Conservation (phyloP, 306 rosid genomes). For the Pueraria montana region DNA sequence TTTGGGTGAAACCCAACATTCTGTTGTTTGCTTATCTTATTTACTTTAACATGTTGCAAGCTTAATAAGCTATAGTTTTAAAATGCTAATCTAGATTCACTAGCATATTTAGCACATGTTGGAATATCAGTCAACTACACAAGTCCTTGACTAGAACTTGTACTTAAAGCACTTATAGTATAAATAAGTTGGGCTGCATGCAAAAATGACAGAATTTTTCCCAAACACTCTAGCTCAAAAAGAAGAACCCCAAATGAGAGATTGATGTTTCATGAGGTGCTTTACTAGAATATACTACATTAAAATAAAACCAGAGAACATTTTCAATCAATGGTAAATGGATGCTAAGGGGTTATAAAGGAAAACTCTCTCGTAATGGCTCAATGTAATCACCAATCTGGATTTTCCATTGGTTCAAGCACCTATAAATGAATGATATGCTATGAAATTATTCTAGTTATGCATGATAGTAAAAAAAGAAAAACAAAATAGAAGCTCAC, state of each 20-base stretch:
- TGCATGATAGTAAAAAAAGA: background rate
- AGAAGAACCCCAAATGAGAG: background rate
- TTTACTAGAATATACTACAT: background rate
- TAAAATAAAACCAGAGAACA: conserved; percentile 28
- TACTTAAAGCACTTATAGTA: background rate
- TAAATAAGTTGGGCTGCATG: conserved; percentile 13
- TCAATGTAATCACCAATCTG: background rate
- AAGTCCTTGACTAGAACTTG: background rate
- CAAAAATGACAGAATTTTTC: conserved; percentile 1
- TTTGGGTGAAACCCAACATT: conserved; percentile 4
- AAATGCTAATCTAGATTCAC: conserved; percentile 5
- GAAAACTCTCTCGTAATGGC: conserved; percentile 3
- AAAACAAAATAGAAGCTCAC: conserved; percentile 45
- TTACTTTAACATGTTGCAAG: conserved; percentile 18
- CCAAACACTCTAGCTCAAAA: background rate
- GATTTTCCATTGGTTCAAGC: conserved; percentile 14
- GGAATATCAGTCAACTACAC: background rate
- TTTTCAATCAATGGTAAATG: background rate
- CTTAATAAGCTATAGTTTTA: conserved; percentile 7
- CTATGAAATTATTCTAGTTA: conserved; percentile 11
- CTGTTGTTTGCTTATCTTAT: background rate
- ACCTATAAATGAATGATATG: conserved; percentile 12
- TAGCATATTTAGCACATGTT: background rate
- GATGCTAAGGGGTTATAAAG: background rate
- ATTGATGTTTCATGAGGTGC: background rate